Evolutionary conservation across 2,329 filamentous ascomycete species (phyloP).

Genomic region (Penicillium janthinellum): DNA sequence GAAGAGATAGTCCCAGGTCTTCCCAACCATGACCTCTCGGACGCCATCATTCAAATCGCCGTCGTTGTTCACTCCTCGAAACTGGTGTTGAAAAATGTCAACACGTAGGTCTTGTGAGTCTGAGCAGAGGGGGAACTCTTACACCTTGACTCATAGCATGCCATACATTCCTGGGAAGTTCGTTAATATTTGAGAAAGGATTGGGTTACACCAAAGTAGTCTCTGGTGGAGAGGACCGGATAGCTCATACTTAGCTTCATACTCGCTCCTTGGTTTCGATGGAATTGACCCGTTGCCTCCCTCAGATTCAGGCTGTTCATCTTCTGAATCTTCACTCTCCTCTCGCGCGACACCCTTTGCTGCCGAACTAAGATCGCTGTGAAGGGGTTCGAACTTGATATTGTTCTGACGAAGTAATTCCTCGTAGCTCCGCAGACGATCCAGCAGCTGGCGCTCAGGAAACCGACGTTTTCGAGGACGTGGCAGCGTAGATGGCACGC

Average conservation of each 20-base stretch:
- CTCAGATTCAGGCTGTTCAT: background rate
- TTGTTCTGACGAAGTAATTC: background rate
- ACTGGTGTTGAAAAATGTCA: background rate
- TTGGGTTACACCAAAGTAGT: background rate
- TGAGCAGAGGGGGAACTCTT: slow-evolving; percentile 15
- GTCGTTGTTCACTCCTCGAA: slow-evolving; percentile 2
- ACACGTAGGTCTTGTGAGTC: too few relatives aligned
- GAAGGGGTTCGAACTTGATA: slow-evolving; percentile 2
- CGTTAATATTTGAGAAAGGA: background rate
- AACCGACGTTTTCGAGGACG: slow-evolving; percentile 1
- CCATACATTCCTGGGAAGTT: slow-evolving; percentile 49
- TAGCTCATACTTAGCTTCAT: background rate
- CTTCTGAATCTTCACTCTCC: background rate
- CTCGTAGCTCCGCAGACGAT: background rate
- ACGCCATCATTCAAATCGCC: slow-evolving; percentile 7
- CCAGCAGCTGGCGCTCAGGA: background rate
- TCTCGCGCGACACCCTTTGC: background rate
- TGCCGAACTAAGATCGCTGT: background rate
- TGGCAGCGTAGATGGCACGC: slow-evolving; percentile 22
- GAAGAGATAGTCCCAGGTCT: slow-evolving; percentile 17
- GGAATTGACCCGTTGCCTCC: background rate
- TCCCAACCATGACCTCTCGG: slow-evolving; percentile 9
- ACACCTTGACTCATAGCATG: slow-evolving; percentile 49
- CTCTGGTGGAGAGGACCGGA: slow-evolving; percentile 18
- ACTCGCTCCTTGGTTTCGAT: slow-evolving; percentile 5